Evolutionary conservation across 495 filamentous ascomycete genomes (phyloP).

Genomic region (Pyronema omphalodes): DNA sequence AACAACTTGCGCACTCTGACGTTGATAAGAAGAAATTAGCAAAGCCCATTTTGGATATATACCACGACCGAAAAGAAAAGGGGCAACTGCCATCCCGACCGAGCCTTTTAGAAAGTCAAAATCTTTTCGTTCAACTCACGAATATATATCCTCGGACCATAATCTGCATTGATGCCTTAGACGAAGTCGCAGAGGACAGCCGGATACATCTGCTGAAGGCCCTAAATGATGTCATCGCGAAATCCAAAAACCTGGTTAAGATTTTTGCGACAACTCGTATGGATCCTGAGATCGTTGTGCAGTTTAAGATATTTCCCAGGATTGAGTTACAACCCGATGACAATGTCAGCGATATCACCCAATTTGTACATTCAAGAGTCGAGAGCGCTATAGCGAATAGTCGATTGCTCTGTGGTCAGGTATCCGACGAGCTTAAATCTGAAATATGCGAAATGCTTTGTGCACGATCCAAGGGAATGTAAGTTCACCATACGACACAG

Average conservation of each 20-base stretch:
- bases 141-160: too few species aligned
- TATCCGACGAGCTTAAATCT: background rate
- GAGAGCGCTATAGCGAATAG: background rate
- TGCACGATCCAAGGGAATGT: too few species aligned
- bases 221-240: slow-evolving; percentile 1
- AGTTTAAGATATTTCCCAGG: too few species aligned
- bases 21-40: background rate
- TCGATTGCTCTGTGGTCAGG: background rate
- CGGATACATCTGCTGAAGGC: too few species aligned
- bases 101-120: background rate
- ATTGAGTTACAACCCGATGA: background rate
- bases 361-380: slow-evolving; percentile 4
- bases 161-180: slow-evolving; percentile 16
- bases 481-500: background rate
- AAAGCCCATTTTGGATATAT: background rate
- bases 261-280: slow-evolving; percentile 15
- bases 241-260: slow-evolving; percentile 8
- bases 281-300: slow-evolving; percentile 10
- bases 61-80: background rate
- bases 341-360: background rate
- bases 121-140: slow-evolving; percentile 1
- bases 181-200: slow-evolving; percentile 7
- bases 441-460: slow-evolving; percentile 2
- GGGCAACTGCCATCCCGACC: background rate
- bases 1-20: background rate